Evolutionary conservation across 2,329 filamentous ascomycete genomes (phyloP).

Genomic region (Ophioceras dolichostomum): DNA sequence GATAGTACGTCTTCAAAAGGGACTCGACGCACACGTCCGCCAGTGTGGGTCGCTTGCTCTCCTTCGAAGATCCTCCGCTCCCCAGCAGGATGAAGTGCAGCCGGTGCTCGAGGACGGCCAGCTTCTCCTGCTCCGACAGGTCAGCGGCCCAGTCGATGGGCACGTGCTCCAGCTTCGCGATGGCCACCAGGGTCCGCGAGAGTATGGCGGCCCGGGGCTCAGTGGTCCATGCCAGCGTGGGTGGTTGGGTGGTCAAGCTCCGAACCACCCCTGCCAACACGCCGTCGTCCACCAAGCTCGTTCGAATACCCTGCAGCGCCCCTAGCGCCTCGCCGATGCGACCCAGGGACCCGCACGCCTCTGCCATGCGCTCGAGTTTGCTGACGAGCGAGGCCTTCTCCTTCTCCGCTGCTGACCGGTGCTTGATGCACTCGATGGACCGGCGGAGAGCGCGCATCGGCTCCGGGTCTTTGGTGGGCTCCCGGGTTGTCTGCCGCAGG

Average conservation of each 20-base stretch:
- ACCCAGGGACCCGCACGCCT: constrained; percentile 41
- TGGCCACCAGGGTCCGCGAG: constrained; percentile 44
- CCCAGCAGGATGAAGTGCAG: constrained; percentile 34
- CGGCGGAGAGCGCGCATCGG: constrained; percentile 46
- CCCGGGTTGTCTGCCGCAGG: constrained; percentile 30
- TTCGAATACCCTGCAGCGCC: constrained; percentile 48
- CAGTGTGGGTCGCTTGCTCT: constrained; percentile 22
- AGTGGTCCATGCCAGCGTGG: constrained; percentile 39
- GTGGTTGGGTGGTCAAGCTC: constrained; percentile 33
- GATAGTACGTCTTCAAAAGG: constrained; percentile 35
- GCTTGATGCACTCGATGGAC: constrained; percentile 50
- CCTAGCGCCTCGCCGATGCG: constrained; percentile 44
- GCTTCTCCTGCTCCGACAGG: constrained; percentile 37
- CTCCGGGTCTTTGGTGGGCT: constrained; percentile 25
- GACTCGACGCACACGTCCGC: constrained; percentile 32
- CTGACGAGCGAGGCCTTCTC: constrained; percentile 45
- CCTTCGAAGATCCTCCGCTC: constrained; percentile 17
- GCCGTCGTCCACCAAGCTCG: constrained; percentile 46
- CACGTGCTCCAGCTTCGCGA: constrained; percentile 46
- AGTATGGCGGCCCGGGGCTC: constrained; percentile 37
- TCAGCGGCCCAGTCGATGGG: constrained; percentile 43
- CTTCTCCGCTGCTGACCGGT: constrained; percentile 39
- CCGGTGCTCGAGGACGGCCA: constrained; percentile 48
- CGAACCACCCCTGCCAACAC: constrained; percentile 40
- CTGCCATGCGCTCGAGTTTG: constrained; percentile 57